Base-by-base conservation (phyloP, 768 basidiomycete genomes). In the Pleurotus salmoneostramineus region DNA sequence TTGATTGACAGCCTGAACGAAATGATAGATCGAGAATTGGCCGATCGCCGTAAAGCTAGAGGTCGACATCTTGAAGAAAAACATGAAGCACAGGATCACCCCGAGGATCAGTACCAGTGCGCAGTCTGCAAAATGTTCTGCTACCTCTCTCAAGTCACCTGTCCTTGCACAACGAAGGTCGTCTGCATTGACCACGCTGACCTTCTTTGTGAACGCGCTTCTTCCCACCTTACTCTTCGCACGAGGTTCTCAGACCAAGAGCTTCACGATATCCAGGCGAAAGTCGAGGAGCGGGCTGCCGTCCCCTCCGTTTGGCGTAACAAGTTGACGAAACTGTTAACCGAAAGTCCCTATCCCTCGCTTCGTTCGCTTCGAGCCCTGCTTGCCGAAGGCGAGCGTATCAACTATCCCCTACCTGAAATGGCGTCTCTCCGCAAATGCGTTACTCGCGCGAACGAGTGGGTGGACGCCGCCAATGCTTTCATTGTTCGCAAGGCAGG, bases 51-150 rank as follows among this genome's bases (percentile, higher is more conserved):
- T 50, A 73, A 74, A 31, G 83, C 91, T 35, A 85, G 91, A 34
- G 63, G 74, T 15, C 69, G 80, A 36, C 80, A 81, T n/a, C 71
- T 93, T 45, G 69, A 74, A 21, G 94, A 97, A 69, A 73, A 79
- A 36, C 74, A 93, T 31, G 88, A 92, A 63, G 83, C 87, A 62
- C 81, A 85, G 63, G 95, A 98, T 69, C 84, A 85, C 10, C 79
- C 88, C 0, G 97, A 98, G 69, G 95, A 98, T 55, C 93, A 97
- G 68, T 96, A 95, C 71, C 97, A 98, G 71, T 99, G 97, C 79
- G 74, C 79, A 50, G 73, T 89, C 62, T 98, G 97, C 88, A 95
- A 97, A 69, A 83, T 80, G 4, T 98, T 96, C 73, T 95, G 91
- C 72, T 98, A 97, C 70, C 84, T 99, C 43, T 95, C 97, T 1